Conservation (phyloP, 1,284 basidiomycete species). For the Cystobasidiaceae sp. region DNA sequence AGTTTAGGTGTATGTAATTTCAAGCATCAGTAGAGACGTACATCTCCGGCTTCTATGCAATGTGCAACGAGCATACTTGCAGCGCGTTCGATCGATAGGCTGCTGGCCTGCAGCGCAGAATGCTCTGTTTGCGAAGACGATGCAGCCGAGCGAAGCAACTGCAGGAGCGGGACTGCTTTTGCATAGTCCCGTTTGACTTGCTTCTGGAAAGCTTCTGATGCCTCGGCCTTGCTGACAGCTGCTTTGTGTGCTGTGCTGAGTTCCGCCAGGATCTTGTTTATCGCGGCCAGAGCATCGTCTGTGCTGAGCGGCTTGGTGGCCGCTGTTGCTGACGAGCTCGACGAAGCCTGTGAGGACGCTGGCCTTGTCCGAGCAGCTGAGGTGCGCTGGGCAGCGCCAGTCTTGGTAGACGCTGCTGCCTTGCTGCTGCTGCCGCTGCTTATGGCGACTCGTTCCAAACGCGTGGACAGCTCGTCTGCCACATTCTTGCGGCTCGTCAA, state of each 20-base stretch:
- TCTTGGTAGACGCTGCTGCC: no score
- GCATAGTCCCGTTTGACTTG: not conserved
- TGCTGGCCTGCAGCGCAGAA: no score
- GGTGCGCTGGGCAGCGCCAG: constrained; percentile 9
- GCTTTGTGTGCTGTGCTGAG: not conserved
- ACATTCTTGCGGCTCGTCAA: no score
- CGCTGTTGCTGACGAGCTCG: no score
- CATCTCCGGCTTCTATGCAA: not conserved
- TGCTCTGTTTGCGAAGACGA: no score
- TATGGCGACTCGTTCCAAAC: no score
- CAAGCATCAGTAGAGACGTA: not conserved
- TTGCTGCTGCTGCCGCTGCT: no score
- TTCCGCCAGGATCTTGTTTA: constrained; percentile 19
- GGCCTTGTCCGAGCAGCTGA: not conserved
- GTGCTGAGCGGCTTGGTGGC: no score
- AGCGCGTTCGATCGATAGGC: constrained; percentile 13
- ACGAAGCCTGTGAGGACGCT: not conserved
- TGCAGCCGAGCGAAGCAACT: not conserved
- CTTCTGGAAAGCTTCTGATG: not conserved
- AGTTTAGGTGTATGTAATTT: no score
- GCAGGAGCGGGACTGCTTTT: not conserved
- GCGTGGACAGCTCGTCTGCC: no score
- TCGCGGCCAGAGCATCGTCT: no score
- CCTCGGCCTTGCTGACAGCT: not conserved
- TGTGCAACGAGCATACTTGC: constrained; percentile 9